A percentile compares a stretch with the other conserved stretches of the same genome.
Evolutionary conservation across 208 protist genomes (phyloP).

Genomic region (Leishmania lainsoni): DNA sequence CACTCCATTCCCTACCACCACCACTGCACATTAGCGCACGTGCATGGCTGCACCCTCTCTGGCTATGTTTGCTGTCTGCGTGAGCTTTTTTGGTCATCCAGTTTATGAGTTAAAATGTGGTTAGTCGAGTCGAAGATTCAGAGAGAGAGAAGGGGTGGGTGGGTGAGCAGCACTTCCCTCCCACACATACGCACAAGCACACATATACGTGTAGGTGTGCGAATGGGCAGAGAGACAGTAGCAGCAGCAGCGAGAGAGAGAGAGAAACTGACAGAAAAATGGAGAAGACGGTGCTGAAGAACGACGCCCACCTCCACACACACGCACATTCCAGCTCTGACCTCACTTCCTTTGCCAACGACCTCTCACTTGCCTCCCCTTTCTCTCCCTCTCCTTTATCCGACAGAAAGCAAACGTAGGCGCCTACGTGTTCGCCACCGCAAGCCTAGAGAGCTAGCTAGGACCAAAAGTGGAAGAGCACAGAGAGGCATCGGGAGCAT

Average conservation of each 20-base stretch:
- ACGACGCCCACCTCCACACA: not conserved
- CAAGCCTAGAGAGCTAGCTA: not conserved
- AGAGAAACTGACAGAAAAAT: conserved; percentile 1
- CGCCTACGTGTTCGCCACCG: not conserved
- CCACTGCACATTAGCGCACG: not conserved
- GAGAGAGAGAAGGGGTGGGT: not conserved
- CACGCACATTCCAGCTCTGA: not conserved
- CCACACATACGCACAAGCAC: not conserved
- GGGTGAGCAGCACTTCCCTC: too few relatives aligned
- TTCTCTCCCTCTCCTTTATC: not conserved
- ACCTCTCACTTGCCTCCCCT: not conserved
- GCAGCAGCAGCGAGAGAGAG: conserved; percentile 10
- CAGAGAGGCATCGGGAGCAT: not conserved
- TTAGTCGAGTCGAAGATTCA: not conserved
- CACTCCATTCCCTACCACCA: not conserved
- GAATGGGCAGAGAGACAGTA: not conserved
- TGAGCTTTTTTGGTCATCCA: not conserved
- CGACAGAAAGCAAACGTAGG: not conserved
- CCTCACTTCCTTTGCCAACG: not conserved
- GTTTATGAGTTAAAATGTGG: not conserved
- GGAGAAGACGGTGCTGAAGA: conserved; percentile 1
- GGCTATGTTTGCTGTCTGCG: not conserved
- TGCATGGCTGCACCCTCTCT: not conserved
- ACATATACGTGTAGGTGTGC: not conserved
- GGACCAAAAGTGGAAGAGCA: not conserved